A percentile compares a stretch with the other conserved stretches of the same genome.
Evolutionary conservation across 768 basidiomycete species (phyloP).

Genomic region (Leucocoprinus leucothites): DNA sequence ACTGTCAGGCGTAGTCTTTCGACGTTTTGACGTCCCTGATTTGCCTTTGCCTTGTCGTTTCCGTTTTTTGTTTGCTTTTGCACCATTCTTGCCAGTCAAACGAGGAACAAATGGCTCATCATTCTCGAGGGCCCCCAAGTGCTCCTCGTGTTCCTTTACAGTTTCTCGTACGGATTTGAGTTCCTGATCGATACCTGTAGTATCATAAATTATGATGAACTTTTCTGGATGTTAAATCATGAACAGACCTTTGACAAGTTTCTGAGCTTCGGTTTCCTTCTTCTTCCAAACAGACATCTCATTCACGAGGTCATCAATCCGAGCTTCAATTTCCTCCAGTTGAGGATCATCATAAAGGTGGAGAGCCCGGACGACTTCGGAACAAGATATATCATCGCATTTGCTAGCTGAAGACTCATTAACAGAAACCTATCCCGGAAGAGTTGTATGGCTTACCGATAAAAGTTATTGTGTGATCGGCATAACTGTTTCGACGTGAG

Average conservation of each 20-base stretch:
- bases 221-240: background rate
- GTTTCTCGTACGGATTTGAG: constrained; percentile 35
- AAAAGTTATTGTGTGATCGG: constrained; percentile 57
- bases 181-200: constrained; percentile 36
- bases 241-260: constrained; percentile 37
- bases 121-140: constrained; percentile 43
- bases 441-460: constrained; percentile 36
- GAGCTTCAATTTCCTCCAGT: constrained; percentile 46
- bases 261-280: constrained; percentile 37
- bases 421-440: background rate
- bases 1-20: constrained; percentile 24
- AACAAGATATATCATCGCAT: constrained; percentile 61
- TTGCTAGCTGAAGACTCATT: constrained; percentile 43
- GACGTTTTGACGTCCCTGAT: constrained; percentile 42
- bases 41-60: constrained; percentile 42
- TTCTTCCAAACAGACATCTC: constrained; percentile 38
- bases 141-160: constrained; percentile 38
- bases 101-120: constrained; percentile 41
- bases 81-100: constrained; percentile 31
- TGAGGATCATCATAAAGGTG: constrained; percentile 50
- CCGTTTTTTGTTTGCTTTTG: constrained; percentile 39
- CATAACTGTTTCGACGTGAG: constrained; percentile 37
- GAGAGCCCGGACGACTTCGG: constrained; percentile 51
- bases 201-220: background rate
- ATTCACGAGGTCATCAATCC: constrained; percentile 31